These are phyloP conservation scores for Herpotrichia juniperi DNA, from an alignment of 2,329 filamentous ascomycete genomes.

Conservation along the genomic window DNA sequence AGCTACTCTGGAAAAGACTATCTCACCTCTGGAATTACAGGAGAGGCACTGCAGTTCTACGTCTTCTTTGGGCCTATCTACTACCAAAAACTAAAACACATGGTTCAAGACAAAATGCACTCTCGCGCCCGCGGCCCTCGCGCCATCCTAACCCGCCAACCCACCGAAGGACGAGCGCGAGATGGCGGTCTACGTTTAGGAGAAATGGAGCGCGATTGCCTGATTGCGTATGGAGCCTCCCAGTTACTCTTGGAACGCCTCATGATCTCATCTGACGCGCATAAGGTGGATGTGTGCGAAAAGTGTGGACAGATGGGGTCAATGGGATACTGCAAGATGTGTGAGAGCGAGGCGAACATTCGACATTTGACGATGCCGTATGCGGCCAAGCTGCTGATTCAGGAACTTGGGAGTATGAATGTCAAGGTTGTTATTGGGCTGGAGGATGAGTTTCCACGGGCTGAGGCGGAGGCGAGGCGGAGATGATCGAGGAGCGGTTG, in stretches of 20 bases:
- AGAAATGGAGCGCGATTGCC: constrained; percentile 98
- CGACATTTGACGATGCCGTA: constrained; percentile 97
- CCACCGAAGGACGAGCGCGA: constrained; percentile 91
- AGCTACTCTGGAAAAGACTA: constrained; percentile 98
- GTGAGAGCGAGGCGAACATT: constrained; percentile 82
- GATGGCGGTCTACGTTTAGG: constrained; percentile 92
- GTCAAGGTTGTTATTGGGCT: constrained; percentile 91
- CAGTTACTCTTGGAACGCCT: constrained; percentile 90
- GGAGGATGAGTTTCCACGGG: constrained; percentile 84
- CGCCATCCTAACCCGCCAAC: constrained; percentile 91
- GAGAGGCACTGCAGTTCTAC: constrained; percentile 91
- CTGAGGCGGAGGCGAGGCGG: constrained; percentile 10
- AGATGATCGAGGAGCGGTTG: background rate
- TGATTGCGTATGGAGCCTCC: constrained; percentile 95
- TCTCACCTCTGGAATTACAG: constrained; percentile 92
- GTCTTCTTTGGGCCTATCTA: constrained; percentile 99
- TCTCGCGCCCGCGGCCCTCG: constrained; percentile 87
- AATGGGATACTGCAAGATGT: constrained; percentile 92
- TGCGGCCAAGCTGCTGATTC: constrained; percentile 92
- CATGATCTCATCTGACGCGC: constrained; percentile 92
- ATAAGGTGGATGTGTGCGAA: constrained; percentile 92
- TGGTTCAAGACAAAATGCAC: constrained; percentile 99
- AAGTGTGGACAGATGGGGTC: constrained; percentile 94
- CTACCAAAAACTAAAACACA: constrained; percentile 99
- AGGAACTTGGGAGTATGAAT: constrained; percentile 98